phyloP scores from a whole-genome alignment of 306 rosid species.

The Mimosa bimucronata region DNA sequence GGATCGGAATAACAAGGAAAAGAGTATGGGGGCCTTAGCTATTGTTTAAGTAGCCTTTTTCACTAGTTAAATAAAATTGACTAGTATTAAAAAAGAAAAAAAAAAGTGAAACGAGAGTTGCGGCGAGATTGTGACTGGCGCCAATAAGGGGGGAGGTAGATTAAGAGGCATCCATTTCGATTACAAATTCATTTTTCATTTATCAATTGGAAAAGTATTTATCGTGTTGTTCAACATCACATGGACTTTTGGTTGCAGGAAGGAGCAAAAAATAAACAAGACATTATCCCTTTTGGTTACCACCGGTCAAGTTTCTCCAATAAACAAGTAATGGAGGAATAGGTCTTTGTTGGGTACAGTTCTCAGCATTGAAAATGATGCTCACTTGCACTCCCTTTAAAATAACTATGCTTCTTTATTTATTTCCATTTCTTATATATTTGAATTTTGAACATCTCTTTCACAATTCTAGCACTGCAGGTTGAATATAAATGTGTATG shows the following conservation, averaged over 20 bases:
- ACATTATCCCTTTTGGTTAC: not conserved
- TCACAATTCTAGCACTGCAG: not conserved
- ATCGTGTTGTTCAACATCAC: not conserved
- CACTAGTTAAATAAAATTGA: too few relatives aligned
- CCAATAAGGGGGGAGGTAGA: not conserved
- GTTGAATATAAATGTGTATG: too few relatives aligned
- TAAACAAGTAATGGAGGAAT: not conserved
- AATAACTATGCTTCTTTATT: not conserved
- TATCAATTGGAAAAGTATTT: not conserved
- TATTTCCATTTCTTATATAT: too few relatives aligned
- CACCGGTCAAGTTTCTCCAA: conserved; percentile 9
- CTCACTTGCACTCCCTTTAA: not conserved
- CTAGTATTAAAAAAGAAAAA: too few relatives aligned
- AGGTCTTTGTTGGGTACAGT: conserved; percentile 33
- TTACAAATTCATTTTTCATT: not conserved
- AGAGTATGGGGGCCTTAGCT: too few relatives aligned
- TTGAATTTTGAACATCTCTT: not conserved
- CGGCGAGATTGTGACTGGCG: not conserved
- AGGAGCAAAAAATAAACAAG: conserved; percentile 2
- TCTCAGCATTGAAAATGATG: conserved; percentile 42
- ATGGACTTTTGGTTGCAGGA: conserved; percentile 5
- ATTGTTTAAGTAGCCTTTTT: too few relatives aligned
- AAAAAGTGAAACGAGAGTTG: not conserved
- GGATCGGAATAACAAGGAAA: not conserved
- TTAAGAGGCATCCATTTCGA: not conserved